Evolutionary conservation across 352 stramenopile species (phyloP), one percentile per base, ranked within the genome.

Genomic region (Aphanomyces stellatus): DNA sequence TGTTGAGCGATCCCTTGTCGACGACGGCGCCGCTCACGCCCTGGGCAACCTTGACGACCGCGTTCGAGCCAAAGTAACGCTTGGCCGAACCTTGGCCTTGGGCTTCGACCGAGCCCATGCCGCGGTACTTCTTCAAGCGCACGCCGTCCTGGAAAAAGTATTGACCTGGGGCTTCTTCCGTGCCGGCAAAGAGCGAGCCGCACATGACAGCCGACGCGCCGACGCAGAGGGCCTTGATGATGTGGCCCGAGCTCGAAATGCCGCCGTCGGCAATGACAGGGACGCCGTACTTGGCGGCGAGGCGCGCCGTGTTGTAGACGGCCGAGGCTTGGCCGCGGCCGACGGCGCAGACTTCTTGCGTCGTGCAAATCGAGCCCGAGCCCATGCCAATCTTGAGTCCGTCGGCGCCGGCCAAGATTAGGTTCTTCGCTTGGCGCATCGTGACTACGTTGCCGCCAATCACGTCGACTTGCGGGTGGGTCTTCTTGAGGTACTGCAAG

Each of bases 61-160:
- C 88, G 59, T 85, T 78, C 56, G 88, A 82, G 19, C 83, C 87
- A 72, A 97, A 96, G 81, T 96, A 97, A 41, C 91, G 87, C 81
- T 96, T 97, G 60, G 83, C 94, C 33, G 88, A 97, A 30, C 97
- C 97, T 73, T 99, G 96, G 24, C 82, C 92, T 97, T 99, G 99
- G 51, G 98, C 97, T 76, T 99, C 98, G 28, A 99, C 91, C 61
- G 93, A 99, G 59, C 97, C 97, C 98, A 99, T 99, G 68, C 97
- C 98, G 72, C 97, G 91, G 85, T 99, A 99, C 75, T 98, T 97
- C 81, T 99, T 99, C 33, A 99, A 81, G 62, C 98, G 94, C 64
- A 99, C 96, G 46, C 98, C 98, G 76, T 99, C 96, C 85, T 99
- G 96, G 83, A 99, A 99, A 76, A 99, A 99, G 83, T 99, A 99